Evolutionary conservation across 768 basidiomycete species (phyloP).

Genomic region (Lactarius tabidus): DNA sequence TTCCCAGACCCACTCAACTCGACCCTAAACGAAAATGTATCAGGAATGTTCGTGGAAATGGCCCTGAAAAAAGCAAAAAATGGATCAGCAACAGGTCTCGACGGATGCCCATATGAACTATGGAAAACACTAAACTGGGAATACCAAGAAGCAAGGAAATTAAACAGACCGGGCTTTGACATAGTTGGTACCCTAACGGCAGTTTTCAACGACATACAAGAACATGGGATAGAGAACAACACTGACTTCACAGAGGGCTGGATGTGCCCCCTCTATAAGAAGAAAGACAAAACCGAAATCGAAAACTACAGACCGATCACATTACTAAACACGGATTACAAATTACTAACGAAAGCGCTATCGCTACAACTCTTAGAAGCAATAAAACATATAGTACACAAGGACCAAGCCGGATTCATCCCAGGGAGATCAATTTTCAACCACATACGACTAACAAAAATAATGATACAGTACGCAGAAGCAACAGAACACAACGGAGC

Average conservation of each 20-base stretch:
- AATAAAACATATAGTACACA: too few relatives aligned
- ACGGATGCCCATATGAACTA: conserved; percentile 18
- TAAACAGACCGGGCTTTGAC: background rate
- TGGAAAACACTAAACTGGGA: conserved; percentile 13
- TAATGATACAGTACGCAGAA: too few relatives aligned
- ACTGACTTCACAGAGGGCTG: conserved; percentile 11
- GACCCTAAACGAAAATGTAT: too few relatives aligned
- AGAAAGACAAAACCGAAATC: conserved; percentile 18
- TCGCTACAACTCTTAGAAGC: too few relatives aligned
- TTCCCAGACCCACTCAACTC: background rate
- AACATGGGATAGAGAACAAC: background rate
- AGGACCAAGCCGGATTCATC: too few relatives aligned
- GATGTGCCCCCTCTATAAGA: conserved; percentile 28
- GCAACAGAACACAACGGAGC: too few relatives aligned
- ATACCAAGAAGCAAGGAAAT: background rate
- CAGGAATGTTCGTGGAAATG: background rate
- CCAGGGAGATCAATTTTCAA: too few relatives aligned
- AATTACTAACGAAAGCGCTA: conserved; percentile 29
- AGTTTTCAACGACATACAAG: conserved; percentile 24
- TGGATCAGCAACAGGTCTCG: background rate
- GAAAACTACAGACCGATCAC: conserved; percentile 25
- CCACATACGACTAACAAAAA: too few relatives aligned
- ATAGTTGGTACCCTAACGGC: background rate
- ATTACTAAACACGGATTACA: conserved; percentile 34
- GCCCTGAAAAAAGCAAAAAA: conserved; percentile 5